phyloP scores from a whole-genome alignment of 306 rosid genomes.

The Castanea mollissima region DNA sequence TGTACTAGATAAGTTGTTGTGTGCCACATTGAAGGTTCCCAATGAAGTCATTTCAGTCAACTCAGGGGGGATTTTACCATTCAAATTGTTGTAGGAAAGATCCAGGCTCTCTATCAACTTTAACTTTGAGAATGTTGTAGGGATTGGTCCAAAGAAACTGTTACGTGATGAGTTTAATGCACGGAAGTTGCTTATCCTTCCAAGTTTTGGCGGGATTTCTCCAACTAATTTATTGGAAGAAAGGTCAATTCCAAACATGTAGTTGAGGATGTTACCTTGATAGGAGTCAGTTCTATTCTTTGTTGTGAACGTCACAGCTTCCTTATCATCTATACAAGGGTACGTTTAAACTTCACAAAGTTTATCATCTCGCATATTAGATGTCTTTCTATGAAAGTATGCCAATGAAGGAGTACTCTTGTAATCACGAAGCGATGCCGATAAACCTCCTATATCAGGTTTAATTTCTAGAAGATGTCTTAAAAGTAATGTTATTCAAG shows the following conservation, averaged over 20 bases:
- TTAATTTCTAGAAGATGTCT: no score
- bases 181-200: neutral
- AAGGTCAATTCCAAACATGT: neutral
- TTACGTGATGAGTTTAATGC: neutral
- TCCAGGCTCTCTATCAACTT: neutral
- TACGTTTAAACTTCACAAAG: no score
- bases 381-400: no score
- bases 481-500: no score
- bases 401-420: no score
- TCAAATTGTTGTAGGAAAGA: conserved; percentile 4
- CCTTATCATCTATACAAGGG: no score
- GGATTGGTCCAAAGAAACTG: neutral
- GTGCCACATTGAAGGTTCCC: neutral
- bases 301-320: neutral
- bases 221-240: neutral
- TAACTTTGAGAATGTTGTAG: neutral
- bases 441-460: no score
- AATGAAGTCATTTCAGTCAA: neutral
- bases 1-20: neutral
- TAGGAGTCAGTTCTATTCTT: neutral
- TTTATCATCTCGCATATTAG: no score
- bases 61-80: neutral
- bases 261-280: neutral
- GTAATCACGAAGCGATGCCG: no score
- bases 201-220: neutral